Conservation (phyloP, 345 rosid species). For the Eucalyptus camaldulensis region DNA sequence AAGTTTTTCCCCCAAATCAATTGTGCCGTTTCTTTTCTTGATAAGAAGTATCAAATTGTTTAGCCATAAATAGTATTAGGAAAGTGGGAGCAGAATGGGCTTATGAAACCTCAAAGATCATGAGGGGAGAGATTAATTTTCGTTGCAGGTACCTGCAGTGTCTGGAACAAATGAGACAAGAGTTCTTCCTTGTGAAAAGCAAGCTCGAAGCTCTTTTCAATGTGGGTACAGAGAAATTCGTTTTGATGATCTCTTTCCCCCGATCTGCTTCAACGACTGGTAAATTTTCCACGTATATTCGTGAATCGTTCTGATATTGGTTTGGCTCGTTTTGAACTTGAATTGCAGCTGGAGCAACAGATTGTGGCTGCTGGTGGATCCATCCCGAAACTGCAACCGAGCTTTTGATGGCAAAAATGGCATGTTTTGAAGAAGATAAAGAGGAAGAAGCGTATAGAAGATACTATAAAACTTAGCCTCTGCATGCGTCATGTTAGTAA, state of each 20-base stretch:
- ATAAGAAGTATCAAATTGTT: neutral
- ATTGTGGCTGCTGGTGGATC: conserved; percentile 82
- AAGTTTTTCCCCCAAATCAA: conserved; percentile 1
- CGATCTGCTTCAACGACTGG: no score
- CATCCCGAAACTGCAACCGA: conserved; percentile 17
- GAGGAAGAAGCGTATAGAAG: neutral
- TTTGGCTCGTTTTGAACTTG: neutral
- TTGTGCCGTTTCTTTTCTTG: neutral
- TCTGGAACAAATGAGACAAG: conserved; percentile 77
- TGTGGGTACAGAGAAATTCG: conserved; percentile 19
- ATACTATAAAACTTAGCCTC: neutral
- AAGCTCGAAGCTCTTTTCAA: conserved; percentile 67
- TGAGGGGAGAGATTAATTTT: neutral
- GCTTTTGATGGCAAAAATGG: neutral
- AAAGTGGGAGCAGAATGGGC: neutral
- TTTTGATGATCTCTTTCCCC: neutral
- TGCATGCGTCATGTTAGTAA: neutral
- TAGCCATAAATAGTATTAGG: neutral
- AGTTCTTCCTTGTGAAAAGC: conserved; percentile 59
- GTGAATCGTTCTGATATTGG: neutral
- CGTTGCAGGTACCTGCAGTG: conserved; percentile 58
- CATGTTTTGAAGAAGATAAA: neutral
- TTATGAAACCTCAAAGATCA: neutral
- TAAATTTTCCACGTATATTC: neutral
- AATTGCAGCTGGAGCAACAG: conserved; percentile 75